These are phyloP conservation scores for Aspergillus novofumigatus DNA, from an alignment of 2,329 filamentous ascomycete species.

Conservation along the genomic window DNA sequence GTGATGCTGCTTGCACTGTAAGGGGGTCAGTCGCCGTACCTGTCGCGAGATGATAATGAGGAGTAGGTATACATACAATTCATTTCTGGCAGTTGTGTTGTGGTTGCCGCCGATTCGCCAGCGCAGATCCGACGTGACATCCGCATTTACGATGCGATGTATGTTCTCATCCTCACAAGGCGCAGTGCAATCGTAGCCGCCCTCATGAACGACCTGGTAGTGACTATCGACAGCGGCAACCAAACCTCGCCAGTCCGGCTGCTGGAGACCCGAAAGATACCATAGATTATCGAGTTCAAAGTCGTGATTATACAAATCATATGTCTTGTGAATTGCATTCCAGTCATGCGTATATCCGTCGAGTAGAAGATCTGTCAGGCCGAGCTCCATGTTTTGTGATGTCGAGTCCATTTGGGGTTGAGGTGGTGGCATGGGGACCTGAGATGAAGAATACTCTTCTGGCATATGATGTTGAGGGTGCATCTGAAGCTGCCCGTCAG, in stretches of 20 bases:
- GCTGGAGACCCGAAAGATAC: constrained; percentile 39
- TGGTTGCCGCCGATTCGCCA: constrained; percentile 36
- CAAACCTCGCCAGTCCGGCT: constrained; percentile 40
- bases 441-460: constrained; percentile 21
- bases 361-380: constrained; percentile 33
- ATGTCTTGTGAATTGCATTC: constrained; percentile 32
- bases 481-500: constrained; percentile 31
- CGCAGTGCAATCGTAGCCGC: constrained; percentile 27
- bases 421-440: constrained; percentile 18
- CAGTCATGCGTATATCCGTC: constrained; percentile 39
- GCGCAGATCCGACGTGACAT: constrained; percentile 25
- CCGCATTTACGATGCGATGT: constrained; percentile 33
- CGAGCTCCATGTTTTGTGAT: constrained; percentile 23
- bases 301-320: constrained; percentile 37
- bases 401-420: constrained; percentile 23
- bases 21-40: constrained; percentile 16
- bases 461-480: constrained; percentile 23
- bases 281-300: constrained; percentile 40
- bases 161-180: constrained; percentile 34
- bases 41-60: background rate
- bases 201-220: constrained; percentile 38
- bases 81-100: constrained; percentile 30
- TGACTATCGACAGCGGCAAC: constrained; percentile 44
- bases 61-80: constrained; percentile 34
- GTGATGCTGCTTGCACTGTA: constrained; percentile 39